A percentile compares a stretch with the other conserved stretches of the same genome.
phyloP scores from a whole-genome alignment of 2,329 filamentous ascomycete genomes.

The Atkinsonella texensis region DNA sequence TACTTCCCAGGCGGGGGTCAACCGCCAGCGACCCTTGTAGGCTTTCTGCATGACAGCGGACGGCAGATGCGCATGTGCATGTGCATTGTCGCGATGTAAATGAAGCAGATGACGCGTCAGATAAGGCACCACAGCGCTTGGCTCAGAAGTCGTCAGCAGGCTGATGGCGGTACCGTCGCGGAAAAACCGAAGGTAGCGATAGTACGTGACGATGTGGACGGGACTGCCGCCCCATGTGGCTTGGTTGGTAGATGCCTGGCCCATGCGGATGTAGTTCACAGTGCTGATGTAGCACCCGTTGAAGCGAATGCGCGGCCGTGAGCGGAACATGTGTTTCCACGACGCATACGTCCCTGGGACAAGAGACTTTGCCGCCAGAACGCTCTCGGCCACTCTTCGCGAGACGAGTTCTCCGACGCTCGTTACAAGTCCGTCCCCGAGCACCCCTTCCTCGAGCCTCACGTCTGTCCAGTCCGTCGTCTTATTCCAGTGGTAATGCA shows the following conservation, averaged over 20 bases:
- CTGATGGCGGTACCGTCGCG: slow-evolving; percentile 76
- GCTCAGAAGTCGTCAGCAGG: slow-evolving; percentile 69
- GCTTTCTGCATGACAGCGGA: slow-evolving; percentile 56
- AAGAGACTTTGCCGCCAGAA: slow-evolving; percentile 28
- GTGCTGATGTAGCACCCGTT: slow-evolving; percentile 95
- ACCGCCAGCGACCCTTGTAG: slow-evolving; percentile 42
- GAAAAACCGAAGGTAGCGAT: slow-evolving; percentile 91
- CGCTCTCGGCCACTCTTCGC: slow-evolving; percentile 20
- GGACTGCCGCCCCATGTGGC: slow-evolving; percentile 62
- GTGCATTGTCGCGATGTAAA: slow-evolving; percentile 25
- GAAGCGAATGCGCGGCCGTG: slow-evolving; percentile 78
- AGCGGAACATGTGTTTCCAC: slow-evolving; percentile 63
- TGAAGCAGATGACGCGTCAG: slow-evolving; percentile 59
- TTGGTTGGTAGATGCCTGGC: slow-evolving; percentile 57
- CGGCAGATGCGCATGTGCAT: slow-evolving; percentile 17
- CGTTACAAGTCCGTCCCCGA: slow-evolving; percentile 20
- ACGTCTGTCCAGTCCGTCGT: slow-evolving; percentile 42
- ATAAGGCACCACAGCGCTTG: slow-evolving; percentile 75
- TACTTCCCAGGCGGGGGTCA: slow-evolving; percentile 20
- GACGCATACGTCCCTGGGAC: slow-evolving; percentile 33
- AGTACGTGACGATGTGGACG: slow-evolving; percentile 94
- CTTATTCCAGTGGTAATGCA: slow-evolving; percentile 69
- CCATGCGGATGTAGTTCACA: slow-evolving; percentile 84
- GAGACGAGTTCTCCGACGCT: slow-evolving; percentile 25
- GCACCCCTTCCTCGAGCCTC: slow-evolving; percentile 13